Conservation (phyloP, 768 basidiomycete genomes). For the Naematelia aurantialba region DNA sequence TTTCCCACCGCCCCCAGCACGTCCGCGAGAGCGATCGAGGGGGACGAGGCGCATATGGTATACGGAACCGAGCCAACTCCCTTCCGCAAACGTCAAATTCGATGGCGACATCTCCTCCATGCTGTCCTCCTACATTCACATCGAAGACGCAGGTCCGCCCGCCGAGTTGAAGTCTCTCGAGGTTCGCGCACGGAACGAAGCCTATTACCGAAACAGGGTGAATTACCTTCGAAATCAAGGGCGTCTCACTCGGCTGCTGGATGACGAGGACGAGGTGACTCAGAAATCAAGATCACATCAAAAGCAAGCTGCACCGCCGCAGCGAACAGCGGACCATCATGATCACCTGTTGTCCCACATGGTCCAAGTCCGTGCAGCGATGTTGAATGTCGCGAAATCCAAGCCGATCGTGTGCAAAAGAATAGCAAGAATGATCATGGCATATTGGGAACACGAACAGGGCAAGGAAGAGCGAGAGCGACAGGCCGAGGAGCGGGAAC, state of each 20-base stretch:
- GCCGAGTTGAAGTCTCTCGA: constrained; percentile 53
- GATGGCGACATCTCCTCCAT: constrained; percentile 59
- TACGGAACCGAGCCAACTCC: constrained; percentile 64
- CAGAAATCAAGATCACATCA: constrained; percentile 4
- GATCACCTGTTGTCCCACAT: constrained; percentile 51
- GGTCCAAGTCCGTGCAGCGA: constrained; percentile 42
- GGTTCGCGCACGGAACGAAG: constrained; percentile 53
- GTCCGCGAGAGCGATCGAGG: constrained; percentile 66
- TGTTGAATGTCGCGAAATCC: constrained; percentile 52
- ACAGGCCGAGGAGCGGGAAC: constrained; percentile 63
- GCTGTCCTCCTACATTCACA: constrained; percentile 61
- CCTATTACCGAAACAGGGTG: constrained; percentile 54
- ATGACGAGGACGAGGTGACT: constrained; percentile 31
- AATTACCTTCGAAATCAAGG: constrained; percentile 56
- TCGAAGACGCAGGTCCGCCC: constrained; percentile 57
- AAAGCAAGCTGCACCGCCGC: constrained; percentile 13
- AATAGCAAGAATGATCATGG: constrained; percentile 64
- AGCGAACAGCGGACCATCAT: constrained; percentile 45
- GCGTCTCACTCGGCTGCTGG: constrained; percentile 53
- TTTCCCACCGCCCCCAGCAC: constrained; percentile 56
- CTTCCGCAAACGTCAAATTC: constrained; percentile 55
- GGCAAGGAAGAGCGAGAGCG: constrained; percentile 61
- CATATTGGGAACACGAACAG: constrained; percentile 70
- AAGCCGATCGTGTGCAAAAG: constrained; percentile 52
- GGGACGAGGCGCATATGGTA: constrained; percentile 60